phyloP scores from a whole-genome alignment of 805 yeast species.

The Ogataea methanolica region DNA sequence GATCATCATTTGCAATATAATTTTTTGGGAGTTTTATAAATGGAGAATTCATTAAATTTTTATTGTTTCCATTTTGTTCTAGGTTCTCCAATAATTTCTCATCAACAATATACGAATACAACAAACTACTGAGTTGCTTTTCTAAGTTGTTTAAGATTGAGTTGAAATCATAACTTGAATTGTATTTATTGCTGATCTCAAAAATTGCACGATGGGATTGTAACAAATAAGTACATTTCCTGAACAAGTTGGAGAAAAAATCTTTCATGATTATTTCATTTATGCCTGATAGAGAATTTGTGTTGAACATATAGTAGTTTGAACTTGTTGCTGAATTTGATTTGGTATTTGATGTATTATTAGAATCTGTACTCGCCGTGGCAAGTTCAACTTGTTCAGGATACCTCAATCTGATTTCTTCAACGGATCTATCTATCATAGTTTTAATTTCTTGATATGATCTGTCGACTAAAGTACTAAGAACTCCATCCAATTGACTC shows the following conservation, averaged over 20 bases:
- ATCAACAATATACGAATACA: conserved; percentile 35
- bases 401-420: conserved; percentile 58
- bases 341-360: conserved; percentile 2
- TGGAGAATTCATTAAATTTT: conserved; percentile 14
- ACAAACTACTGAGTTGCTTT: conserved; percentile 34
- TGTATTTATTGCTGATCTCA: conserved; percentile 42
- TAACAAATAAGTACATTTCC: conserved; percentile 54
- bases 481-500: conserved; percentile 54
- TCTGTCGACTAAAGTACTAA: conserved; percentile 49
- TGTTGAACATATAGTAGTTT: background rate
- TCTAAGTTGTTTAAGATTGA: conserved; percentile 43
- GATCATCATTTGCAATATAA: conserved; percentile 10
- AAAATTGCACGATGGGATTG: conserved; percentile 66
- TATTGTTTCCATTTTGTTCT: conserved; percentile 13
- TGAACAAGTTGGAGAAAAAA: conserved; percentile 65
- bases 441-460: conserved; percentile 59
- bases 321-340: conserved; percentile 7
- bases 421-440: conserved; percentile 56
- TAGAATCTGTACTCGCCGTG: conserved; percentile 6
- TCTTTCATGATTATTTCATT: conserved; percentile 53
- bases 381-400: conserved; percentile 27
- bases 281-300: conserved; percentile 19
- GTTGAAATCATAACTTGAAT: conserved; percentile 20
- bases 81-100: conserved; percentile 24
- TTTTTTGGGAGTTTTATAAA: conserved; percentile 22